Percentiles rank a stretch among this genome's conserved stretches.
phyloP scores from a whole-genome alignment of 2,329 filamentous ascomycete genomes.

The Nigrospora sphaerica region DNA sequence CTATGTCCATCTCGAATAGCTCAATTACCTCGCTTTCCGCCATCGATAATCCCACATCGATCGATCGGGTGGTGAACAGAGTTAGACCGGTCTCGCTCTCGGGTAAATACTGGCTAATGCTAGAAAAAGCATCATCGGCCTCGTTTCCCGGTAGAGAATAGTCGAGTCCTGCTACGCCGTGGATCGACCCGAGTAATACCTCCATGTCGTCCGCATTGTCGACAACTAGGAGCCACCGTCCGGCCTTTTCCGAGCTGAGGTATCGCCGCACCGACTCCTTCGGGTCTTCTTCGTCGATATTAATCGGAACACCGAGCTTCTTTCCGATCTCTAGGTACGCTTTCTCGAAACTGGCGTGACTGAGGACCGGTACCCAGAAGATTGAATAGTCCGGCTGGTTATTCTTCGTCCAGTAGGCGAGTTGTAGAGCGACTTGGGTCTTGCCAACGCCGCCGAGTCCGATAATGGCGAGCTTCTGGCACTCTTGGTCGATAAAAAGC shows the following conservation, averaged over 20 bases:
- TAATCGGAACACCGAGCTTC: conserved; percentile 27
- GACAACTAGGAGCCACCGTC: conserved; percentile 32
- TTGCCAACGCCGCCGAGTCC: conserved; percentile 35
- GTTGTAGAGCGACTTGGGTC: conserved; percentile 29
- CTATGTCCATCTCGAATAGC: not conserved
- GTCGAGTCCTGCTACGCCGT: too few relatives aligned
- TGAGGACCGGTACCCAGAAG: conserved; percentile 35
- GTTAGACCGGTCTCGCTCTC: not conserved
- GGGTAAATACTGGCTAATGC: not conserved
- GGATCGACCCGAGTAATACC: conserved; percentile 13
- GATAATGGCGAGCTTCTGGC: conserved; percentile 17
- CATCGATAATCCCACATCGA: too few relatives aligned
- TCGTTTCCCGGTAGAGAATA: too few relatives aligned
- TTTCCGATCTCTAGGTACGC: conserved; percentile 26
- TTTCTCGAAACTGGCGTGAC: conserved; percentile 28
- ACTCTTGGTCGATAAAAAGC: conserved; percentile 13
- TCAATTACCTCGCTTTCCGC: too few relatives aligned
- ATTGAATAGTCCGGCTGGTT: conserved; percentile 27
- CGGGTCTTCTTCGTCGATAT: conserved; percentile 45
- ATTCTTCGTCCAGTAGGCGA: conserved; percentile 29
- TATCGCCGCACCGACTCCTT: conserved; percentile 48
- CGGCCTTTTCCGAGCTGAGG: conserved; percentile 16
- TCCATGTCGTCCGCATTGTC: conserved; percentile 34
- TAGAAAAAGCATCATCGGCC: too few relatives aligned
- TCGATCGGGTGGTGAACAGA: too few relatives aligned